Percentiles rank a stretch among this genome's conserved stretches.
These are phyloP conservation scores for Stephania yunnanensis DNA, from an alignment of 164 flowering plant genomes.

Conservation along the genomic window DNA sequence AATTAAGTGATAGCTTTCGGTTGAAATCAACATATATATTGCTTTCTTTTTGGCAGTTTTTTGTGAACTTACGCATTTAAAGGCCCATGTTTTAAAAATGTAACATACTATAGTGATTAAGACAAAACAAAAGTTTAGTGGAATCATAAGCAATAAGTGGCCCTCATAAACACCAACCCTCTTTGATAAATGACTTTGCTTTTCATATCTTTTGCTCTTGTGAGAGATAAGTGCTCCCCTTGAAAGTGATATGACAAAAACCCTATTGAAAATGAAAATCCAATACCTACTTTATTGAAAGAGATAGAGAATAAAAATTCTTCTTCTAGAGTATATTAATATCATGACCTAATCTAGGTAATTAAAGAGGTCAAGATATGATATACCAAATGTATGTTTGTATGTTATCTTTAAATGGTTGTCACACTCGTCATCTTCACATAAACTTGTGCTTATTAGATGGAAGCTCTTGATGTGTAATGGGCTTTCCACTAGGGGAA, in stretches of 20 bases:
- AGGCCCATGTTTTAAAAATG: background rate
- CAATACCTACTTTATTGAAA: background rate
- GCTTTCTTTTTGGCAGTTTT: too few species aligned
- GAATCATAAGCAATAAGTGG: background rate
- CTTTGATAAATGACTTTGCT: slow-evolving; percentile 1
- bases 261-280: background rate
- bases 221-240: slow-evolving; percentile 35
- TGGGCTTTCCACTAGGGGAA: slow-evolving; percentile 14
- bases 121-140: background rate
- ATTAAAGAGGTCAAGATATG: too few species aligned
- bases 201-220: slow-evolving; percentile 6
- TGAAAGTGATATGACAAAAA: slow-evolving; percentile 1
- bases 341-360: slow-evolving; percentile 29
- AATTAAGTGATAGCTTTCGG: background rate
- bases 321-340: background rate
- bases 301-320: background rate
- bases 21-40: too few species aligned
- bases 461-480: background rate
- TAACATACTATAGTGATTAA: background rate
- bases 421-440: slow-evolving; percentile 11
- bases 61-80: too few species aligned
- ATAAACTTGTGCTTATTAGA: background rate
- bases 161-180: background rate
- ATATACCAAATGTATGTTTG: too few species aligned
- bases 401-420: background rate